Evolutionary conservation across 352 stramenopile genomes (phyloP).

Genomic region (Phytophthora quininea): DNA sequence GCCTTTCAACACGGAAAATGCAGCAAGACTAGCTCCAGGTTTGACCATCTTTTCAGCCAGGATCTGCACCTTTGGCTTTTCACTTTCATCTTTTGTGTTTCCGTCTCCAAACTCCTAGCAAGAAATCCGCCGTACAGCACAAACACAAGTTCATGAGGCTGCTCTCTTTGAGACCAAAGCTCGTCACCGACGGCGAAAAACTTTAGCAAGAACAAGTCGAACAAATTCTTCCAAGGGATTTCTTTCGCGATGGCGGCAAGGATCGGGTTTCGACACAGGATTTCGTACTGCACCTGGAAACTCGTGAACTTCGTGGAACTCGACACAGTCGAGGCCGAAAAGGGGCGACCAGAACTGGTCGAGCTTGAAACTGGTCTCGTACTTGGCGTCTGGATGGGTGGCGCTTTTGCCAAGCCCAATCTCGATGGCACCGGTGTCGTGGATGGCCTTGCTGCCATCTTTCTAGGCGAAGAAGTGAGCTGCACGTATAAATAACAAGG

Average conservation of each 20-base stretch:
- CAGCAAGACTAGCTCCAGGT: conserved; percentile 40
- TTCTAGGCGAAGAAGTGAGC: neutral
- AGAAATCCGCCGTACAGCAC: conserved; percentile 63
- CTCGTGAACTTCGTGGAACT: conserved; percentile 53
- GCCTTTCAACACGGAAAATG: conserved; percentile 40
- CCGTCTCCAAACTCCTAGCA: conserved; percentile 26
- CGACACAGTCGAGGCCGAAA: conserved; percentile 56
- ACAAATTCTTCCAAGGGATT: conserved; percentile 66
- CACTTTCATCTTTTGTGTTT: conserved; percentile 9
- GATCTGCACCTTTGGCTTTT: conserved; percentile 23
- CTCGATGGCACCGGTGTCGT: conserved; percentile 18
- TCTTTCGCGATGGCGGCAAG: conserved; percentile 48
- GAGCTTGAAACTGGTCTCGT: conserved; percentile 12
- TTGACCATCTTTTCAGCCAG: conserved; percentile 54
- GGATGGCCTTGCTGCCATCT: conserved; percentile 17
- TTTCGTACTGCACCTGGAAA: conserved; percentile 62
- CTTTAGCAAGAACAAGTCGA: conserved; percentile 61
- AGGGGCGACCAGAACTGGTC: conserved; percentile 33
- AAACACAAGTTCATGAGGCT: conserved; percentile 51
- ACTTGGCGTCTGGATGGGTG: conserved; percentile 4
- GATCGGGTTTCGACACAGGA: conserved; percentile 53
- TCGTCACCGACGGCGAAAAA: conserved; percentile 57
- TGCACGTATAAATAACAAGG: conserved; percentile 13
- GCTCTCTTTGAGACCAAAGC: conserved; percentile 43
- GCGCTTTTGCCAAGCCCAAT: neutral